A percentile compares a stretch with the other conserved stretches of the same genome.
Evolutionary conservation across 2,329 filamentous ascomycete genomes (phyloP).

Genomic region (Dothiorella sarmentorum): DNA sequence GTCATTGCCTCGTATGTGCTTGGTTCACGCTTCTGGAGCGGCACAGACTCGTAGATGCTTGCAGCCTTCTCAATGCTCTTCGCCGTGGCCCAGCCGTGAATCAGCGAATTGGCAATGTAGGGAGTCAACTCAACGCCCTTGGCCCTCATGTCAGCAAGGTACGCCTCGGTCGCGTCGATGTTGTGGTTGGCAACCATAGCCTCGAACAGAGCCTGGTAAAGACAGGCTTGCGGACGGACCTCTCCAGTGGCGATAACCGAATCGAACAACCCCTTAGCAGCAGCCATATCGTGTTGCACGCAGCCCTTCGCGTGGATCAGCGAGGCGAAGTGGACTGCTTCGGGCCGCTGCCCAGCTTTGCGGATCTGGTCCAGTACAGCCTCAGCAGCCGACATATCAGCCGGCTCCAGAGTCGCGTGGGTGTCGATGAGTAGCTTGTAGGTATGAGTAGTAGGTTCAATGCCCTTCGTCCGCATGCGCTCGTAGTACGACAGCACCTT

Average conservation of each 20-base stretch:
- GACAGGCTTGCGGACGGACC: slow-evolving; percentile 72
- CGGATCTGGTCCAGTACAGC: slow-evolving; percentile 76
- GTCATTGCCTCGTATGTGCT: slow-evolving; percentile 99
- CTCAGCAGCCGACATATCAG: slow-evolving; percentile 85
- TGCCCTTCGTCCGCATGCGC: slow-evolving; percentile 83
- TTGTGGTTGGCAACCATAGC: slow-evolving; percentile 93
- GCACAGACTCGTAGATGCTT: slow-evolving; percentile 74
- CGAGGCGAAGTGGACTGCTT: slow-evolving; percentile 92
- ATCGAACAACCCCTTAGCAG: slow-evolving; percentile 79
- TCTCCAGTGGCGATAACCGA: slow-evolving; percentile 65
- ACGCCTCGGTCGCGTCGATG: slow-evolving; percentile 65
- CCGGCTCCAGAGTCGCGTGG: slow-evolving; percentile 86
- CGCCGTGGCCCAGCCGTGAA: slow-evolving; percentile 90
- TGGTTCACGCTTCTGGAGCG: slow-evolving; percentile 77
- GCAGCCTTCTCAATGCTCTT: slow-evolving; percentile 76
- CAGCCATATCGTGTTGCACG: slow-evolving; percentile 84
- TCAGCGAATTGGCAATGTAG: slow-evolving; percentile 97
- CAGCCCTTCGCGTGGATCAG: slow-evolving; percentile 95
- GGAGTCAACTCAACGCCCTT: slow-evolving; percentile 81
- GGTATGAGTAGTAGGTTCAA: slow-evolving; percentile 89
- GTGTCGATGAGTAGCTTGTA: slow-evolving; percentile 97
- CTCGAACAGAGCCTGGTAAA: slow-evolving; percentile 97
- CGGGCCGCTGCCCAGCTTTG: slow-evolving; percentile 68
- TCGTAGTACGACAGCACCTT: slow-evolving; percentile 95
- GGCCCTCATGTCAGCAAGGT: slow-evolving; percentile 72